phyloP scores from a whole-genome alignment of 2,329 filamentous ascomycete species.

The Metarhizium album region DNA sequence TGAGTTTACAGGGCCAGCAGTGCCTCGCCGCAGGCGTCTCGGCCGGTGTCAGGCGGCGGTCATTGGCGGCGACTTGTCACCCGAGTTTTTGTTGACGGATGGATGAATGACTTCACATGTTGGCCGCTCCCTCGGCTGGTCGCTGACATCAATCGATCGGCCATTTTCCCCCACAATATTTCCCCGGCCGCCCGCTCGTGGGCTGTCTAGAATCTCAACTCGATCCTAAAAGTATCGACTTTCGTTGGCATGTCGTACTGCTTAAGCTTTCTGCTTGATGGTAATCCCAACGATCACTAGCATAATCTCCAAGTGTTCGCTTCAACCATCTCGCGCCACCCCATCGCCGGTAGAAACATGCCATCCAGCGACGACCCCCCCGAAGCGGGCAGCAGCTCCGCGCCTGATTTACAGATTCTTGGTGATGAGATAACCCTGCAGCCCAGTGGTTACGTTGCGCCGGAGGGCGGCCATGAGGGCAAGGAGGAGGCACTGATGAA shows the following conservation, averaged over 20 bases:
- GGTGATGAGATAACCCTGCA: conserved; percentile 66
- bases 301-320: not conserved
- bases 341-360: conserved; percentile 14
- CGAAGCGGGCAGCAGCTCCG: conserved; percentile 31
- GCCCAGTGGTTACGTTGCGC: conserved; percentile 56
- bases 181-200: not conserved
- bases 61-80: not conserved
- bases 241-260: conserved; percentile 1
- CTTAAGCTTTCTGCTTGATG: not conserved
- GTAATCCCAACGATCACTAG: not conserved
- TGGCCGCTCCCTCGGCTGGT: conserved; percentile 5
- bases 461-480: conserved; percentile 34
- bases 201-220: not conserved
- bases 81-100: no score
- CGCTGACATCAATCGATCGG: not conserved
- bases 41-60: no score
- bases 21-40: no score
- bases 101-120: conserved; percentile 3
- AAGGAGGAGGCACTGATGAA: conserved; percentile 64
- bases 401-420: conserved; percentile 68
- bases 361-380: conserved; percentile 18
- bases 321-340: not conserved
- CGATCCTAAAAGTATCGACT: not conserved
- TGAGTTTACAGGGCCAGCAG: no score
- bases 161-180: not conserved